Base-by-base conservation (phyloP, 495 filamentous ascomycete genomes). In the Evansstolkia leycettana region DNA sequence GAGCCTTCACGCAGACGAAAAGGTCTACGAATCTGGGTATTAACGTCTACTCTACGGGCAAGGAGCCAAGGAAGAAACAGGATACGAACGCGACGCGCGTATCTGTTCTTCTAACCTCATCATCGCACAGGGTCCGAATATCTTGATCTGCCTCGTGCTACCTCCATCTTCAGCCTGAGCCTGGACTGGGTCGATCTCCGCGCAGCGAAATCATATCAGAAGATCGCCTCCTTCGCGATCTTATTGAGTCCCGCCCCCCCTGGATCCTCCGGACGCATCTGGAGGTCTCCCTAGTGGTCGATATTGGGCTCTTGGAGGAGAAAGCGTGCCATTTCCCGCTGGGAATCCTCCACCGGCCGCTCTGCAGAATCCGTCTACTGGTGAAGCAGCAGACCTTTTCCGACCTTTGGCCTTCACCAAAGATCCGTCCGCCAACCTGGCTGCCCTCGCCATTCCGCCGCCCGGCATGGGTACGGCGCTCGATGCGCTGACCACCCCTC, bases 261-360 rank as follows among this genome's bases (percentile, higher is more conserved):
- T 67, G 63, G 63, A 67, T 67, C 55, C 63, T 58, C 54, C 62
- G 50, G 62, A 52, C 47, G 40, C 53, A 47, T 47, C 56, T 36
- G 58, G 62, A 45, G 58, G 45, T 49, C 43, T 55, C 37, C 37
- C 55, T 52, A 57, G 54, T 41, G 57, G 48, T 58, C 59, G 60
- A 55, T 60, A 57, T 47, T 67, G 63, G 60, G 38, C 56, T 7
- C 37, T 60, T 36, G 52, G 34, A 38, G 41, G 42, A 38, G 41
- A 51, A 16, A 39, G 53, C 18, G 47, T 53, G 29, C 32, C 45
- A 20, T 50, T 47, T 31, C 43, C 52, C 17, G 38, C 44, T 12
- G 46, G 39, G 13, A 39, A 43, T 42, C 38, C 36, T 37, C 26
- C 43, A 10, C 23, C 46, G 17, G 34, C 45, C 23, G 45, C 50